Base-by-base conservation (phyloP, 768 basidiomycete species). In the Kwoniella shandongensis region DNA sequence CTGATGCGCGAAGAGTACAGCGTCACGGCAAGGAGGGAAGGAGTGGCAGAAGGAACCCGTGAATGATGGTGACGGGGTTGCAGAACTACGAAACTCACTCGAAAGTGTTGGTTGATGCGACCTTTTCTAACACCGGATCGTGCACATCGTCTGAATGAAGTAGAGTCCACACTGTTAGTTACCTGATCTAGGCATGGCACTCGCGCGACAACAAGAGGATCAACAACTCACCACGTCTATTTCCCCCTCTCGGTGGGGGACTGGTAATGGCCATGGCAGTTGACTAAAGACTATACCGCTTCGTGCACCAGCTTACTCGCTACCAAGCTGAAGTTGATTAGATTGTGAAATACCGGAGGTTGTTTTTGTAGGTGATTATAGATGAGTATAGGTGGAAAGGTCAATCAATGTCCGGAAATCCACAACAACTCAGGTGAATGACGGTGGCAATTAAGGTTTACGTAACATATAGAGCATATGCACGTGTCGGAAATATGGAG, bases 61-160 rank as follows among this genome's bases (percentile, higher is more conserved):
- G n/a, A n/a, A n/a, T n/a, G n/a, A n/a, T n/a, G n/a, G n/a, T n/a
- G n/a, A n/a, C n/a, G n/a, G n/a, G n/a, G n/a, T n/a, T n/a, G n/a
- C 18, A 44, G 27, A n/a, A 17, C 3, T 42, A 27, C 25, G 4
- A 15, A 26, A 54, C 68, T 59, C 51, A 65, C 69, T 64, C 61
- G 44, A 70, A 65, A 1, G 65, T 70, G 38, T 70, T 66, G 10
- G 44, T 65, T 23, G 25, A 45, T 2, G 63, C 69, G 32, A 70
- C 27, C n/a, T 59, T 51, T 27, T 62, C 44, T 22, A 70, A 36
- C 3, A 70, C 40, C 2, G 65, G 60, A 54, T 66, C 62, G 44
- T 13, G 26, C 18, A 30, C 46, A 15, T 20, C 52, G 18, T 48
- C 47, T n/a, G 13, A 6, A n/a, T n/a, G n/a, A n/a, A n/a, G n/a